Percentiles rank a stretch among this genome's conserved stretches.
These are phyloP conservation scores for Vanrija sp. DNA, from an alignment of 1,284 basidiomycete genomes.

Conservation along the genomic window DNA sequence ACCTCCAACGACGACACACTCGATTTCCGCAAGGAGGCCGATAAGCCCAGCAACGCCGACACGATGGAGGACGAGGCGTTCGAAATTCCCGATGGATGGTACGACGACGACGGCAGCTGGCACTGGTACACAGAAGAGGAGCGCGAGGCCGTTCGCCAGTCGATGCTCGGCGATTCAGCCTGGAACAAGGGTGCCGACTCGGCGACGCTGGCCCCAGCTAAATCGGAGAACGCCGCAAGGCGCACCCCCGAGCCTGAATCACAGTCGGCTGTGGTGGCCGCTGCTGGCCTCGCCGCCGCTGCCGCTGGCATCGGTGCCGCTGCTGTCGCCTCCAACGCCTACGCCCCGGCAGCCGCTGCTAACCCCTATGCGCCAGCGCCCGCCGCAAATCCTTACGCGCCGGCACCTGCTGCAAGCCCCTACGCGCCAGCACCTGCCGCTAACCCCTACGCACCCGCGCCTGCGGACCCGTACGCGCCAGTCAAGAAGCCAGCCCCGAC, in stretches of 20 bases:
- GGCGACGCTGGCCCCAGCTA: not conserved
- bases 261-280: not conserved
- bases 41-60: not conserved
- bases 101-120: slow-evolving; percentile 38
- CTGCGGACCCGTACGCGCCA: slow-evolving; percentile 25
- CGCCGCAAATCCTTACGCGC: slow-evolving; percentile 2
- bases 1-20: slow-evolving; percentile 35
- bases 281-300: not conserved
- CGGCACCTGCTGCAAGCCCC: not conserved
- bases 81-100: slow-evolving; percentile 45
- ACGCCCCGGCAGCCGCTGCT: not conserved
- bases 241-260: not conserved
- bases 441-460: slow-evolving; percentile 4
- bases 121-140: slow-evolving; percentile 46
- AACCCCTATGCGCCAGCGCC: slow-evolving; percentile 8
- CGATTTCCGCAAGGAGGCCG: slow-evolving; percentile 6
- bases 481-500: slow-evolving; percentile 2
- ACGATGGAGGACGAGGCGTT: slow-evolving; percentile 12
- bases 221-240: slow-evolving; percentile 7
- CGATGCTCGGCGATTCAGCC: slow-evolving; percentile 26
- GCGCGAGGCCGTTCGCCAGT: slow-evolving; percentile 32
- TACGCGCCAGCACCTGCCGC: slow-evolving; percentile 7
- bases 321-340: not conserved
- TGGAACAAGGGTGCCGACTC: not conserved
- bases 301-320: not conserved